Evolutionary conservation across 768 basidiomycete genomes (phyloP), one percentile per base, ranked within the genome.

Genomic region (Boletus vinaceobasis): DNA sequence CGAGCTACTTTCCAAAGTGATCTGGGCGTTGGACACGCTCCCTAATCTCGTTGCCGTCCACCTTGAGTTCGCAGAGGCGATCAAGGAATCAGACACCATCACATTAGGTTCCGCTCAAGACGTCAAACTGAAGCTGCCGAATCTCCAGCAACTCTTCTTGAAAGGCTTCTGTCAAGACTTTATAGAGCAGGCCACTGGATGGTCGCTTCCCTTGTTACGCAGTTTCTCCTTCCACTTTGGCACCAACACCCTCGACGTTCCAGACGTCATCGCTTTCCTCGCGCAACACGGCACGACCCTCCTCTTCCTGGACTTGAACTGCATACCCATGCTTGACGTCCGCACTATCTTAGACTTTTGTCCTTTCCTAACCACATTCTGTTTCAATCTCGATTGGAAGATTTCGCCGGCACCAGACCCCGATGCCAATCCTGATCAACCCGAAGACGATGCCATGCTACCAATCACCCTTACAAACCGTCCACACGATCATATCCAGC

Each of bases 381-480:
- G 79, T 23, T 90, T 91, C 73, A 90, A 89, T 64, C 82, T 78
- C 27, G 89, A 91, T 65, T 90, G 89, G 88, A 78, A 79, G 13
- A 68, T 86, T 15, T n/a, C 56, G 0, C 65, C 68, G 13, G 48
- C 14, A 5, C 54, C 29, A 7, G n/a, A 56, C 55, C 52, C 63
- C 21, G 55, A 64, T 27, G 31, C 56, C 5, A 9, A 62, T 21
- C 40, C 33, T 1, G 68, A 71, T 21, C 23, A 56, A 23, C 49
- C 58, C 32, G 42, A 62, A 63, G 47, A 72, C 70, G 42, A 70
- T 48, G 35, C 74, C 47, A 60, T 71, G 66, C 56, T 75, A 5
- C 66, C 64, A 5, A 66, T 71, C 55, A 64, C 69, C 31, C 68
- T 86, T 9, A 77, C 78, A 10, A 73, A 75, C 51, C 73, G 71